Percentiles rank a stretch among this genome's conserved stretches.
Evolutionary conservation across 2,329 filamentous ascomycete genomes (phyloP).

Genomic region (Aspergillus pseudoviridinutans): DNA sequence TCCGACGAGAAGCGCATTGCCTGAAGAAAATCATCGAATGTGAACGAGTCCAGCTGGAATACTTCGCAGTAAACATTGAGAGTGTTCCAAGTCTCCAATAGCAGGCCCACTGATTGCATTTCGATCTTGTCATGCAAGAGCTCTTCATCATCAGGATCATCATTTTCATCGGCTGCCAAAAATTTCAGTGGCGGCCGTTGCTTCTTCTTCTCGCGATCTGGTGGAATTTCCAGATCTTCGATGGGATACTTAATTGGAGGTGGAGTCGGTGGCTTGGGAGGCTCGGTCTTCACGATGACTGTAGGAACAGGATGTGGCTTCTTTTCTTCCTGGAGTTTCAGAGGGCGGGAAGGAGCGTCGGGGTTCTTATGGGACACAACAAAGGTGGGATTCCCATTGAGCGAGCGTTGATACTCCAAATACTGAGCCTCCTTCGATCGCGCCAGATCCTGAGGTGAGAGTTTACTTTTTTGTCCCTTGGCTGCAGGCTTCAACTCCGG

Average conservation of each 20-base stretch:
- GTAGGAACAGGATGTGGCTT: slow-evolving; percentile 30
- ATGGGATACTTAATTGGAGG: slow-evolving; percentile 90
- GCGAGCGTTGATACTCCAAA: slow-evolving; percentile 46
- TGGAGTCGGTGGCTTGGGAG: slow-evolving; percentile 59
- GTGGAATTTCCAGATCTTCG: slow-evolving; percentile 81
- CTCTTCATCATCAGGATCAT: slow-evolving; percentile 46
- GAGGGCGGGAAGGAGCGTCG: slow-evolving; percentile 26
- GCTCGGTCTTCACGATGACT: slow-evolving; percentile 45
- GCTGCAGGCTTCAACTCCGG: slow-evolving; percentile 70
- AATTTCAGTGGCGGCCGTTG: slow-evolving; percentile 75
- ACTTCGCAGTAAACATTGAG: slow-evolving; percentile 97
- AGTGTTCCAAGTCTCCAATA: slow-evolving; percentile 93
- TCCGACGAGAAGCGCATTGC: slow-evolving; percentile 74
- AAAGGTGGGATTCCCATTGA: slow-evolving; percentile 44
- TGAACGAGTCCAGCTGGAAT: slow-evolving; percentile 92
- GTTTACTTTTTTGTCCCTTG: slow-evolving; percentile 64
- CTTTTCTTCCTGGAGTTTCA: slow-evolving; percentile 32
- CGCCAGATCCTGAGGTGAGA: slow-evolving; percentile 43
- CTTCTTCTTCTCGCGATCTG: slow-evolving; percentile 57
- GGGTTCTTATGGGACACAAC: slow-evolving; percentile 25
- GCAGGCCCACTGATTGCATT: slow-evolving; percentile 78
- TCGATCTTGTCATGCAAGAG: slow-evolving; percentile 53
- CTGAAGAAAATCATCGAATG: slow-evolving; percentile 92
- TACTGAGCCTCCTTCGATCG: slow-evolving; percentile 45
- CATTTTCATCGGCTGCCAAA: slow-evolving; percentile 62